These are phyloP conservation scores for Coniella vitis DNA, from an alignment of 2,329 filamentous ascomycete genomes.

Conservation along the genomic window DNA sequence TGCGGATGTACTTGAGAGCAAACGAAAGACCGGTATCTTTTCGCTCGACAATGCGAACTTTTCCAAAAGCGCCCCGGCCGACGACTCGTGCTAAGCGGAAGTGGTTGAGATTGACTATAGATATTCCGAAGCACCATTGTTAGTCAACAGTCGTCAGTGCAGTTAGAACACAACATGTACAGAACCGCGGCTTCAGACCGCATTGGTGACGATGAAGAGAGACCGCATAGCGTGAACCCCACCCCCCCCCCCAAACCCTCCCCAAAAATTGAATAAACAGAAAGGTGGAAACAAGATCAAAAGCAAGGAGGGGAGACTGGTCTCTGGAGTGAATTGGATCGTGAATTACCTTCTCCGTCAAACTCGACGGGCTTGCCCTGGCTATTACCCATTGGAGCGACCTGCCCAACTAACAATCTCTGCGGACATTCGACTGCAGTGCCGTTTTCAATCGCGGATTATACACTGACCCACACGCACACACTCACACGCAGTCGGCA, in stretches of 20 bases:
- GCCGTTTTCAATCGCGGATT: not conserved
- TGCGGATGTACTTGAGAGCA: slow-evolving; percentile 95
- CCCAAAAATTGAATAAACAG: no score
- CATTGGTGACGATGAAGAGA: no score
- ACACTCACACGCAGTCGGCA: no score
- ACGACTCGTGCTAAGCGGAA: slow-evolving; percentile 93
- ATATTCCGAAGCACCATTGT: slow-evolving; percentile 9
- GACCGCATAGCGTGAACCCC: no score
- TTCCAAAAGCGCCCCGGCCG: slow-evolving; percentile 95
- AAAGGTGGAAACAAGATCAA: no score
- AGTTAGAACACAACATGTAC: no score
- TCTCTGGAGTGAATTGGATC: no score
- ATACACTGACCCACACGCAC: no score
- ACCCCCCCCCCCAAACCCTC: no score
- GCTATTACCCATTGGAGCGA: slow-evolving; percentile 73
- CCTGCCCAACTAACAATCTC: slow-evolving; percentile 14
- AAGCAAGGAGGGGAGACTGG: no score
- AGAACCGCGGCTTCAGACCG: no score
- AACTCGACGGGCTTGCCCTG: slow-evolving; percentile 90
- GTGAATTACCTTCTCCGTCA: slow-evolving; percentile 75
- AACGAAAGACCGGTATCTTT: slow-evolving; percentile 94
- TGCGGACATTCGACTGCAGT: slow-evolving; percentile 7
- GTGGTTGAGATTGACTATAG: slow-evolving; percentile 90
- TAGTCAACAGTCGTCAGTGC: not conserved
- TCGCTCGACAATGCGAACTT: slow-evolving; percentile 95